phyloP scores from a whole-genome alignment of 2,329 filamentous ascomycete species.

The Alternaria dauci region DNA sequence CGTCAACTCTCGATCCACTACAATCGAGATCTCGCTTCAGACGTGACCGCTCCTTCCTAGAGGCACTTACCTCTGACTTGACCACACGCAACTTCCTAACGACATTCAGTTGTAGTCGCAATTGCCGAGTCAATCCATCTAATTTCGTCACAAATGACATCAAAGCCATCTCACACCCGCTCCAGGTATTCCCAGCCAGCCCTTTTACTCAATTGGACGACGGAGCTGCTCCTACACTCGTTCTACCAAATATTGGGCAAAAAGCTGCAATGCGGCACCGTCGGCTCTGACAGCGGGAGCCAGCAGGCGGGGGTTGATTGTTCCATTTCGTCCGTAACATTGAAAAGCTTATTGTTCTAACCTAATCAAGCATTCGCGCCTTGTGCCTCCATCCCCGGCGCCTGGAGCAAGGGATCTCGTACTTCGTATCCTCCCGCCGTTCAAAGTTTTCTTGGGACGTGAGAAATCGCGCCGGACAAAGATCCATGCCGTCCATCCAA shows the following conservation, averaged over 20 bases:
- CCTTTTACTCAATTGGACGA: background rate
- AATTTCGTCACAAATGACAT: background rate
- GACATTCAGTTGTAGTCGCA: background rate
- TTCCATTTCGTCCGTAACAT: constrained; percentile 3
- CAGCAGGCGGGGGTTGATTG: background rate
- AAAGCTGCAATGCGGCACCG: background rate
- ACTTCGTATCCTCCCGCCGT: constrained; percentile 7
- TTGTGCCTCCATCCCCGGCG: background rate
- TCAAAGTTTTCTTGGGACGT: background rate
- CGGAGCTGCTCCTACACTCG: background rate
- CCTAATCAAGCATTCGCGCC: constrained; percentile 3
- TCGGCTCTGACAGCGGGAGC: constrained; percentile 1
- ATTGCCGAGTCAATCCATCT: background rate
- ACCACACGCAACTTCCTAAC: background rate
- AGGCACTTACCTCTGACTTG: background rate
- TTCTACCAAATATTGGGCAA: background rate
- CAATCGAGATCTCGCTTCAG: constrained; percentile 13
- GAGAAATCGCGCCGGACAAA: background rate
- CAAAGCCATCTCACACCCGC: background rate
- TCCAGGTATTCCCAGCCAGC: background rate
- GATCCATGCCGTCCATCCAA: constrained; percentile 1
- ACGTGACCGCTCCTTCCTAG: constrained; percentile 3
- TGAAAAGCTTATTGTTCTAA: constrained; percentile 1
- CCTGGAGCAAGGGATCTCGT: constrained; percentile 2
- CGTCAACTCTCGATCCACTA: constrained; percentile 3